phyloP scores from a whole-genome alignment of 768 basidiomycete genomes.

The Tulasnella sp. region DNA sequence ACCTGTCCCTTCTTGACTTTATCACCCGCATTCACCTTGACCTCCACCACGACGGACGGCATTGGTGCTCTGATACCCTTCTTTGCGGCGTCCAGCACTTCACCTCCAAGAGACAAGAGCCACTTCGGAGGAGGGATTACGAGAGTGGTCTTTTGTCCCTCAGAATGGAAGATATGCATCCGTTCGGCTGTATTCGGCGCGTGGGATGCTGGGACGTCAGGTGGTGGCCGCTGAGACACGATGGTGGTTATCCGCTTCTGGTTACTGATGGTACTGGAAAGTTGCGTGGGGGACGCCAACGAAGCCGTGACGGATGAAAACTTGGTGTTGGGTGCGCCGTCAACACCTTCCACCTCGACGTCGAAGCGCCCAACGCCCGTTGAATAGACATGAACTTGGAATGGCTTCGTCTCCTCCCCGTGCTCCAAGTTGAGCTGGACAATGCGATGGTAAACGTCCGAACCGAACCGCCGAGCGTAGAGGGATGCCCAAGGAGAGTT shows the following conservation, averaged over 20 bases:
- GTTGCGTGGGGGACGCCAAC: constrained; percentile 51
- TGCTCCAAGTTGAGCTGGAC: constrained; percentile 64
- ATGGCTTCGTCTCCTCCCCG: constrained; percentile 42
- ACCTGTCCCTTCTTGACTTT: constrained; percentile 78
- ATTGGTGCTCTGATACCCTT: constrained; percentile 75
- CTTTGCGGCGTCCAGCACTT: constrained; percentile 54
- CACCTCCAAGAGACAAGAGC: constrained; percentile 67
- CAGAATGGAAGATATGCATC: constrained; percentile 65
- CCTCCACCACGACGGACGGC: constrained; percentile 93
- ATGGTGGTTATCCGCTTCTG: constrained; percentile 64
- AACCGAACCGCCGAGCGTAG: constrained; percentile 75
- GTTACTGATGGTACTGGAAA: constrained; percentile 59
- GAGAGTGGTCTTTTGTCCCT: constrained; percentile 66
- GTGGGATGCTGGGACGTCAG: constrained; percentile 57
- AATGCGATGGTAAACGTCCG: constrained; percentile 65
- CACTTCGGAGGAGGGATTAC: constrained; percentile 71
- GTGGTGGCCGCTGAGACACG: constrained; percentile 61
- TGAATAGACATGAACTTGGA: constrained; percentile 50
- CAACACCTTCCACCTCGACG: constrained; percentile 52
- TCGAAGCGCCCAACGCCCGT: constrained; percentile 55
- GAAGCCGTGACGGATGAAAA: constrained; percentile 39
- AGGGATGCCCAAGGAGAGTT: constrained; percentile 67
- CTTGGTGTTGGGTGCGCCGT: constrained; percentile 38
- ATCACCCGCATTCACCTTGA: constrained; percentile 77
- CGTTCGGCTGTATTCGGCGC: constrained; percentile 67